A percentile compares a stretch with the other conserved stretches of the same genome.
phyloP scores from a whole-genome alignment of 78 protist species.

The Pigoraptor vietnamica region DNA sequence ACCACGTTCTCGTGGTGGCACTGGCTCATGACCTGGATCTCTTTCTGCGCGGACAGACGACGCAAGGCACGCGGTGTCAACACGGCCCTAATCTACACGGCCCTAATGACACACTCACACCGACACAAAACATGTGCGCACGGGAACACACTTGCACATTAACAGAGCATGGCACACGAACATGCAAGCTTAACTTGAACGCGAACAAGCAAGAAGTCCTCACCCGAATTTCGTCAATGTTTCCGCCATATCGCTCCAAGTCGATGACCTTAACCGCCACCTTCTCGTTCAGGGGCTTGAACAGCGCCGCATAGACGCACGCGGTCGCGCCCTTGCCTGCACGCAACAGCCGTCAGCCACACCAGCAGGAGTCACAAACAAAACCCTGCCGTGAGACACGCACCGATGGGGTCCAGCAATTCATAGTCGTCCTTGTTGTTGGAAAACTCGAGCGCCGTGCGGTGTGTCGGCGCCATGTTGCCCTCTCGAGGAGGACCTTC shows the following conservation, averaged over 20 bases:
- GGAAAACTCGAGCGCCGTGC: neutral
- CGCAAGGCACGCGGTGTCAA: neutral
- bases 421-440: conserved; percentile 21
- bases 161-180: neutral
- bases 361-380: too few species aligned
- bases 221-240: conserved; percentile 32
- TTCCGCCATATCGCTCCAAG: conserved; percentile 23
- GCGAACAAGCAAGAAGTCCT: neutral
- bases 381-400: too few species aligned
- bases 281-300: neutral
- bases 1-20: conserved; percentile 37
- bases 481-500: too few species aligned
- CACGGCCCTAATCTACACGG: neutral
- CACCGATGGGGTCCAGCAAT: neutral
- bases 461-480: neutral
- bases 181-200: neutral
- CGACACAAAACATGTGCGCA: neutral
- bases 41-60: conserved; percentile 21
- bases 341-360: neutral
- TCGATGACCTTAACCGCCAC: conserved; percentile 34
- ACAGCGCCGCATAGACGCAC: conserved; percentile 16
- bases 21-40: conserved; percentile 40
- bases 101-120: neutral
- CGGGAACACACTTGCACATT: neutral
- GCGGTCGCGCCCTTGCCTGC: conserved; percentile 38